Evolutionary conservation across 2,329 filamentous ascomycete species (phyloP).

Genomic region (Pleochaeta shiraiana): DNA sequence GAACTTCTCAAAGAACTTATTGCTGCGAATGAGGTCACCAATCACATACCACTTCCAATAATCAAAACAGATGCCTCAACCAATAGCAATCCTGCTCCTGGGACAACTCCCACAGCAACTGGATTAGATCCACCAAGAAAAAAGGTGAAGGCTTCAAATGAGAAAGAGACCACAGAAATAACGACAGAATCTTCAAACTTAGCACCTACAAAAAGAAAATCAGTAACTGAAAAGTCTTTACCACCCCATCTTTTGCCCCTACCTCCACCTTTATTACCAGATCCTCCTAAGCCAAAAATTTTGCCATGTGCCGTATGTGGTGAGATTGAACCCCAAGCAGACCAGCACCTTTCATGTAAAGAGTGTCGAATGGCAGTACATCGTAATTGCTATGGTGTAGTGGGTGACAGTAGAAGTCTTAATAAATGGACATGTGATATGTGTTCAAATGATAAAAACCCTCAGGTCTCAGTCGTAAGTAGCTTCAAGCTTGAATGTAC

Average conservation of each 20-base stretch:
- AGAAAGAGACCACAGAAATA: conserved; percentile 5
- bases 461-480: conserved; percentile 73
- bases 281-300: conserved; percentile 54
- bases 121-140: conserved; percentile 28
- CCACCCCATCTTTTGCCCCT: too few relatives aligned
- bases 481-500: conserved; percentile 3
- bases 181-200: conserved; percentile 12
- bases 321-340: conserved; percentile 46
- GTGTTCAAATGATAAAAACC: conserved; percentile 84
- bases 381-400: conserved; percentile 74
- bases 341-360: conserved; percentile 55
- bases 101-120: conserved; percentile 17
- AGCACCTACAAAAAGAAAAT: conserved; percentile 21
- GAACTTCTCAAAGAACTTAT: conserved; percentile 59
- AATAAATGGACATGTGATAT: conserved; percentile 91
- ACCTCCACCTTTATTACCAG: conserved; percentile 48
- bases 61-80: conserved; percentile 8
- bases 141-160: conserved; percentile 16
- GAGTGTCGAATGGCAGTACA: conserved; percentile 88
- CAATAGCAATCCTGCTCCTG: conserved; percentile 12
- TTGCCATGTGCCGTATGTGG: conserved; percentile 75
- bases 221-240: conserved; percentile 9
- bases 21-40: conserved; percentile 39
- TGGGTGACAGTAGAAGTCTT: conserved; percentile 38
- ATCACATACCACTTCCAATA: conserved; percentile 17